These are phyloP conservation scores for Madurella mycetomatis DNA, from an alignment of 2,329 filamentous ascomycete species.

Conservation along the genomic window DNA sequence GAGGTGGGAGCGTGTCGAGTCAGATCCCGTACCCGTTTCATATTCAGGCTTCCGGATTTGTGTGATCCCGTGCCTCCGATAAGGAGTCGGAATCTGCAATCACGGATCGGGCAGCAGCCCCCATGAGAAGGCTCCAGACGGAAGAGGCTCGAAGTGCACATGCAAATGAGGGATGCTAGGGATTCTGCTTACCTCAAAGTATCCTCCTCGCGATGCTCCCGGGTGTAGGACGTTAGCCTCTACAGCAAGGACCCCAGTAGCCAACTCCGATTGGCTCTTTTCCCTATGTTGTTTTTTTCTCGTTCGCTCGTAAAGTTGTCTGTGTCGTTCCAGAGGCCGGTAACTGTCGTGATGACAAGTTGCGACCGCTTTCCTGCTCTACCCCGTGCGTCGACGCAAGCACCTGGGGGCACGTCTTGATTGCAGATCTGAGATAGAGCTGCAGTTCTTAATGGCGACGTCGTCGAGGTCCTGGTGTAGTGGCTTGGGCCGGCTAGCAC, in stretches of 20 bases:
- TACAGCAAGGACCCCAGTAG: background rate
- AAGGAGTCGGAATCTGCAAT: constrained; percentile 11
- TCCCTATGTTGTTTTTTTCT: too few species aligned
- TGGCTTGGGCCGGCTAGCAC: constrained; percentile 30
- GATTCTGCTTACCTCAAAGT: constrained; percentile 9
- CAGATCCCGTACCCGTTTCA: constrained; percentile 22
- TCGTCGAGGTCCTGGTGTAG: constrained; percentile 26
- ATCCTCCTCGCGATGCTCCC: background rate
- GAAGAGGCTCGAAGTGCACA: background rate
- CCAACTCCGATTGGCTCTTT: background rate
- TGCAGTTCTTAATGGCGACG: constrained; percentile 36
- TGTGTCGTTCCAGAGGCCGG: constrained; percentile 1
- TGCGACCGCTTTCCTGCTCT: constrained; percentile 3
- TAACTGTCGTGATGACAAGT: constrained; percentile 6
- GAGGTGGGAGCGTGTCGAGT: constrained; percentile 14
- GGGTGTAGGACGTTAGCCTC: background rate
- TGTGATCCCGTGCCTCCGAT: constrained; percentile 14
- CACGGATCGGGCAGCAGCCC: constrained; percentile 5
- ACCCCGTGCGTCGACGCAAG: constrained; percentile 12
- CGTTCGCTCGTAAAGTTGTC: background rate
- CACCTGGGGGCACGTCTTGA: constrained; percentile 16
- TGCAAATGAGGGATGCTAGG: constrained; percentile 3
- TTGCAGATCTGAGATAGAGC: constrained; percentile 31
- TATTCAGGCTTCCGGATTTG: constrained; percentile 20
- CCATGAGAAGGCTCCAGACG: background rate